Conservation (phyloP, 2,329 filamentous ascomycete genomes). For the Nothopassalora personata region DNA sequence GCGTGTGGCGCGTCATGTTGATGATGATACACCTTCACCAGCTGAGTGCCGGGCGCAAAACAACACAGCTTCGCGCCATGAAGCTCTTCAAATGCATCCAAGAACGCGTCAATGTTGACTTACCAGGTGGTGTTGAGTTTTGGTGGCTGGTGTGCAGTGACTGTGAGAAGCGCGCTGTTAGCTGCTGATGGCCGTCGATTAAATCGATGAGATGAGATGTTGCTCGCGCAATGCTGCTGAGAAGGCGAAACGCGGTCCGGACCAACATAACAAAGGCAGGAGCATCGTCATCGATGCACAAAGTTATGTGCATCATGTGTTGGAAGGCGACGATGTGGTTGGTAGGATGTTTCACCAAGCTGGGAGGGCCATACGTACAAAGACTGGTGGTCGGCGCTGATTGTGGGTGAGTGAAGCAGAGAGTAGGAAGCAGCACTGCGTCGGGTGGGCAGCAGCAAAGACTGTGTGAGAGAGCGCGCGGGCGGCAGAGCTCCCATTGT, state of each 20-base stretch:
- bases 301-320: not conserved
- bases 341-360: not conserved
- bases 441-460: too few species aligned
- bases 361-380: not conserved
- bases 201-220: not conserved
- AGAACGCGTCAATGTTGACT: not conserved
- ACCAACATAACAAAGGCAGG: not conserved
- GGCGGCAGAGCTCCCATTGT: too few species aligned
- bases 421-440: too few species aligned
- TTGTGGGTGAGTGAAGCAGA: not conserved
- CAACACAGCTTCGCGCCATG: not conserved
- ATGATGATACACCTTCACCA: not conserved
- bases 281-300: not conserved
- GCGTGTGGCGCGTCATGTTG: not conserved
- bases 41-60: not conserved
- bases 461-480: too few species aligned
- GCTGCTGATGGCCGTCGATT: not conserved
- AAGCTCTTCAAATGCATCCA: not conserved
- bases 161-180: not conserved
- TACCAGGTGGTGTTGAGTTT: not conserved
- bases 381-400: not conserved
- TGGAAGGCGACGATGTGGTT: not conserved
- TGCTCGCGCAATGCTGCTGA: not conserved
- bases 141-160: not conserved
- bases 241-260: not conserved